Base-by-base conservation (phyloP, 2,329 filamentous ascomycete genomes). In the Arthrobotrys entomopaga region DNA sequence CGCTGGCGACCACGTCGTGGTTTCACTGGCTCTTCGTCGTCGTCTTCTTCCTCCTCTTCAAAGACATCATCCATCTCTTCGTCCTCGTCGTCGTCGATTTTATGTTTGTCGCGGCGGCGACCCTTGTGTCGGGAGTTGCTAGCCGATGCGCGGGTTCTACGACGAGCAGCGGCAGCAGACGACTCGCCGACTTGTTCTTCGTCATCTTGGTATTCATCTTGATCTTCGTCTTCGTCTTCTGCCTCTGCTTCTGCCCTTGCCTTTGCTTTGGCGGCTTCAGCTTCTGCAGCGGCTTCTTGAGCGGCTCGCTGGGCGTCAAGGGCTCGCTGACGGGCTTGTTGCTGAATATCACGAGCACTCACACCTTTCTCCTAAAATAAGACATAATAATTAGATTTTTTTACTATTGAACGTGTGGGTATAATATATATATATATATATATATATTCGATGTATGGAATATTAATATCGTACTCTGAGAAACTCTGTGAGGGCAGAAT, bases 401-500 rank as follows among this genome's bases (percentile, higher is more conserved):
- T 40, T 48, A 1, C 50, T 7, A 40, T 50, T 10, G 64, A n/a
- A 59, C n/a, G n/a, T n/a, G n/a, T n/a, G n/a, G n/a, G n/a, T n/a
- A n/a, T n/a, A n/a, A n/a, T n/a, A n/a, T n/a, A n/a, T n/a, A n/a
- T n/a, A n/a, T n/a, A n/a, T 60, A 19, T 58, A 53, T 13, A 15
- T 54, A 13, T 20, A 38, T 13, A 46, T 46, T 5, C 11, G 42
- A 13, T 46, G 5, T 13, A 7, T 10, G n/a, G n/a, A n/a, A 46
- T 57, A 29, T 34, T 1, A n/a, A n/a, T n/a, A 11, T 48, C 72
- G 29, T 73, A 79, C 78, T n/a, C 77, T 70, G 16, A 79, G 61
- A 48, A 78, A 79, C 42, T 77, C 77, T 20, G 77, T 79, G 52
- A 79, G 70, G 34, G 78, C 78, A 50, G 78, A 79, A 64, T 78